Evolutionary conservation across 2,329 filamentous ascomycete genomes (phyloP), one percentile per base, ranked within the genome.

Genomic region (Cytospora piceae): DNA sequence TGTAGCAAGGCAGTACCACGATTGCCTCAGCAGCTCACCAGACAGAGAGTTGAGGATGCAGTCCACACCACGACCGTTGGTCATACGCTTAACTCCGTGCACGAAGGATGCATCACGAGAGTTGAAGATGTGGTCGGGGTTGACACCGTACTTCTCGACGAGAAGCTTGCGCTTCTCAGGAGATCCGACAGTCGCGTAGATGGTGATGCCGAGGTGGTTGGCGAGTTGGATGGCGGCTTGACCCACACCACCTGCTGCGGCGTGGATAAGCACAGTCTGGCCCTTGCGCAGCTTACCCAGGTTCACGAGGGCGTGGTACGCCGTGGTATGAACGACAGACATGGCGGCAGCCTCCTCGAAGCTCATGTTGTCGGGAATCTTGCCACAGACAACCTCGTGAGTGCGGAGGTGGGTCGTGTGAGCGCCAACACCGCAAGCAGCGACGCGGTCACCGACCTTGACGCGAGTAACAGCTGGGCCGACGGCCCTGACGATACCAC

Each of bases 281-380:
- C 73, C 74, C 1, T 67, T 65, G n/a, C 69, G 56, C 1, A 80
- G 66, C 4, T 68, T 61, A 0, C 68, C 75, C 8, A 76, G 17
- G 29, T 75, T 31, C 17, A 73, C 69, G 0, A 80, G 66, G 0
- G 70, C 68, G 34, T 77, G 72, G 11, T 75, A 69, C 1, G 72
- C 70, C 0, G 77, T 78, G n/a, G 70, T 29, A 64, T 71, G 76
- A 1, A 73, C 72, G 3, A 71, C 20, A 2, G 73, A 71, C 22
- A 78, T 68, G 0, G 75, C 73, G 4, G 75, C 74, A 1, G 73
- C 77, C 8, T 75, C 71, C 37, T 73, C 72, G 29, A 76, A 77
- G 8, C 58, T 68, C 71, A 79, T 71, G 9, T 20, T 51, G 31
- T 73, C 71, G 2, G 76, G 75, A 34, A 62, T 32, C 80, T 77